phyloP scores from a whole-genome alignment of 306 rosid genomes.

The Prunus persica region Prunus_persica_NCBIv2 NC_034014.1:3272501-3273000 shows the following conservation, averaged over 20 bases:
- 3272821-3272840: background rate
- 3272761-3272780: too few relatives aligned
- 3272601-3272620: background rate
- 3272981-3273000: background rate
- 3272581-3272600: background rate
- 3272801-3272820: too few relatives aligned
- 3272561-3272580: conserved; percentile 1
- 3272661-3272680: too few relatives aligned
- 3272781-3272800: too few relatives aligned
- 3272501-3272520: background rate
- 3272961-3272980: too few relatives aligned
- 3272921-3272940: conserved; percentile 2
- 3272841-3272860: background rate
- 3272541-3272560: background rate
- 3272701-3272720: too few relatives aligned
- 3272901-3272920: background rate
- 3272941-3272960: background rate
- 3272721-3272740: too few relatives aligned
- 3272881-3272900: conserved; percentile 16
- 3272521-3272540: conserved; percentile 7
- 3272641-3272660: too few relatives aligned
- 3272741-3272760: too few relatives aligned
- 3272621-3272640: background rate
- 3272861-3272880: background rate
- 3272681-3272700: too few relatives aligned